A percentile compares a stretch with the other conserved stretches of the same genome.
phyloP scores from a whole-genome alignment of 345 rosid genomes.

The Passiflora organensis region DNA sequence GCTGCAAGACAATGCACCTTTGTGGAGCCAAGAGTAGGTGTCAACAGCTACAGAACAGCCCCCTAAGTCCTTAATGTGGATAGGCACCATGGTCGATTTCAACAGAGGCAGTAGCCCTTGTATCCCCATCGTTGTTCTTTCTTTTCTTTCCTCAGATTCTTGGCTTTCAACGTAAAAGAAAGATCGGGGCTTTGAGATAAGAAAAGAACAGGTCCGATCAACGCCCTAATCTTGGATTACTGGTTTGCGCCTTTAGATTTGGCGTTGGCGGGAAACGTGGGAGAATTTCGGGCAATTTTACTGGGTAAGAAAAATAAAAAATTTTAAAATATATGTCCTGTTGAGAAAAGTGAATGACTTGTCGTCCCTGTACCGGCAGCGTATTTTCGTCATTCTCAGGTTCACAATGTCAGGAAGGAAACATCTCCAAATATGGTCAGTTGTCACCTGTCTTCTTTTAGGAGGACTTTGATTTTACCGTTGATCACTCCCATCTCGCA shows the following conservation, averaged over 20 bases:
- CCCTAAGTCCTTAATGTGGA: conserved; percentile 66
- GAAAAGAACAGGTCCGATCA: not conserved
- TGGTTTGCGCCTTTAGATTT: too few relatives aligned
- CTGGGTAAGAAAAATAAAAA: too few relatives aligned
- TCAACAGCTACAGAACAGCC: conserved; percentile 83
- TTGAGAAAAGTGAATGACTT: too few relatives aligned
- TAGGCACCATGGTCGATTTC: conserved; percentile 75
- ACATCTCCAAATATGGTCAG: too few relatives aligned
- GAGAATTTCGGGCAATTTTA: too few relatives aligned
- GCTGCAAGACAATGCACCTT: conserved; percentile 68
- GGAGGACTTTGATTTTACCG: too few relatives aligned
- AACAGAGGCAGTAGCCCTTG: conserved; percentile 83
- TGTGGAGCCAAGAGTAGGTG: conserved; percentile 94
- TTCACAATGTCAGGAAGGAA: too few relatives aligned
- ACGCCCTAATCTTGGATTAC: conserved; percentile 1
- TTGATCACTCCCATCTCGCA: too few relatives aligned
- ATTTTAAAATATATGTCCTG: too few relatives aligned
- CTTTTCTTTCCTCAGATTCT: not conserved
- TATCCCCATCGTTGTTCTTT: conserved; percentile 48
- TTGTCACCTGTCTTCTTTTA: too few relatives aligned
- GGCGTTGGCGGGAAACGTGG: too few relatives aligned
- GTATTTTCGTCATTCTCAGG: not conserved
- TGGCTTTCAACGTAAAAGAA: not conserved
- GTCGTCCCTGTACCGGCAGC: conserved; percentile 1
- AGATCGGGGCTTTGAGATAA: not conserved